These are phyloP conservation scores for Rhodomyrtus tomentosa DNA, from an alignment of 345 rosid genomes.

Conservation along the genomic window DNA sequence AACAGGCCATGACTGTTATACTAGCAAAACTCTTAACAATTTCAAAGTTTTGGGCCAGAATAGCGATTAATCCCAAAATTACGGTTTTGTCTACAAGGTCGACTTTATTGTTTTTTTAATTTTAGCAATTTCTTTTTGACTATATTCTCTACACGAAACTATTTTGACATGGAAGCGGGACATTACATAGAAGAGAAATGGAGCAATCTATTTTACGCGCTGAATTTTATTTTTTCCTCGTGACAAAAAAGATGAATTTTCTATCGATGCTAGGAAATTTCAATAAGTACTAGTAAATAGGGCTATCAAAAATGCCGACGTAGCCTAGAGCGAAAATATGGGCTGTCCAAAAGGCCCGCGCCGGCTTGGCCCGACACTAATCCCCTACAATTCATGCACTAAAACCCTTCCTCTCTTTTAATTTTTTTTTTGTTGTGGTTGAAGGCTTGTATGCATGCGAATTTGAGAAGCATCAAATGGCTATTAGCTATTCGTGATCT, in stretches of 20 bases:
- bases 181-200: not conserved
- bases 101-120: not conserved
- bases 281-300: not conserved
- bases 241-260: not conserved
- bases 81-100: not conserved
- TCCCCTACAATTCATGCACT: no score
- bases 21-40: not conserved
- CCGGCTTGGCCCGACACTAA: no score
- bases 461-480: no score
- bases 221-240: not conserved
- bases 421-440: no score
- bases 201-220: not conserved
- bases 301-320: no score
- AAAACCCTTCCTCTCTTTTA: no score
- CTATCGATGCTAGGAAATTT: not conserved
- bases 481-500: no score
- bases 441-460: no score
- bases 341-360: no score
- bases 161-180: not conserved
- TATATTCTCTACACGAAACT: not conserved
- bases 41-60: not conserved
- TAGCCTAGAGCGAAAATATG: no score
- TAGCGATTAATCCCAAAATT: not conserved
- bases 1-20: no score
- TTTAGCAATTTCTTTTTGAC: not conserved